Conservation (phyloP, 2,329 filamentous ascomycete species). For the Dichotomopilus funicola region DNA sequence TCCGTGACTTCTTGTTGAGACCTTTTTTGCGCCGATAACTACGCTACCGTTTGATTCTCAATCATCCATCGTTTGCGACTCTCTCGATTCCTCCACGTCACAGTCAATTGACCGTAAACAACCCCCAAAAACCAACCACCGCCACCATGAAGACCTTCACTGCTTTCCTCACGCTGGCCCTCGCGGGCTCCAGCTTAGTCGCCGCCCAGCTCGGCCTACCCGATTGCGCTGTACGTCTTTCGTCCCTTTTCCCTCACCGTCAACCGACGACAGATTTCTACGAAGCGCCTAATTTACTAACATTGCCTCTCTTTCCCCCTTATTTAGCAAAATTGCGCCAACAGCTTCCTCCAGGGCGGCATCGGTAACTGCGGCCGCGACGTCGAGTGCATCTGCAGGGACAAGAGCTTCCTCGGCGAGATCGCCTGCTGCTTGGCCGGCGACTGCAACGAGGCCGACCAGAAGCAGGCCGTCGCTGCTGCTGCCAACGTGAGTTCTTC, state of each 20-base stretch:
- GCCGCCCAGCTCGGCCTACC: slow-evolving; percentile 45
- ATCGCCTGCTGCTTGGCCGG: slow-evolving; percentile 33
- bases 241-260: too few relatives aligned
- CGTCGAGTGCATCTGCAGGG: slow-evolving; percentile 36
- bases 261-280: too few relatives aligned
- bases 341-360: slow-evolving; percentile 26
- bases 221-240: slow-evolving; percentile 46
- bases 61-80: not conserved
- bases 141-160: slow-evolving; percentile 38
- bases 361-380: slow-evolving; percentile 32
- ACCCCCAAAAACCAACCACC: slow-evolving; percentile 2
- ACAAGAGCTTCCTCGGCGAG: slow-evolving; percentile 34
- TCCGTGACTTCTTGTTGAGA: too few relatives aligned
- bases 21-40: not conserved
- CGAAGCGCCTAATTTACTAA: too few relatives aligned
- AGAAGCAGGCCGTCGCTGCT: slow-evolving; percentile 28
- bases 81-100: not conserved
- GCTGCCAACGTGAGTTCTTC: slow-evolving; percentile 25
- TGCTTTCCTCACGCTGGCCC: slow-evolving; percentile 40
- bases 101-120: slow-evolving; percentile 10
- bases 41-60: not conserved
- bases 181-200: slow-evolving; percentile 42
- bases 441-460: slow-evolving; percentile 27
- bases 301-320: too few relatives aligned
- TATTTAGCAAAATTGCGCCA: slow-evolving; percentile 28